Evolutionary conservation across 805 yeast species (phyloP).

Genomic region (Saccharomycopsis fibuligera): DNA sequence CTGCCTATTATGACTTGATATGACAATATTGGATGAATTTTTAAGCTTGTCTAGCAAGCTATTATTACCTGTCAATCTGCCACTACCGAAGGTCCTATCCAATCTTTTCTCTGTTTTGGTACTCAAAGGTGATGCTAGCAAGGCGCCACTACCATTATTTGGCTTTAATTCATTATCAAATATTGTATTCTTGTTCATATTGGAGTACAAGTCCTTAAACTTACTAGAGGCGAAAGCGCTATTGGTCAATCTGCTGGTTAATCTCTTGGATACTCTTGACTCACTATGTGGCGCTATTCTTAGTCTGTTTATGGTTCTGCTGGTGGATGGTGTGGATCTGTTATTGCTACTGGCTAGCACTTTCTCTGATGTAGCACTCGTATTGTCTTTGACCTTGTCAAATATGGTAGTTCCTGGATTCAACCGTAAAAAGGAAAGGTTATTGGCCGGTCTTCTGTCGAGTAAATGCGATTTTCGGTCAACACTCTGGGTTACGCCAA

Average conservation of each 20-base stretch:
- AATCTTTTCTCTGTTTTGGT: not conserved
- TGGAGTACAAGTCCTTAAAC: constrained; percentile 3
- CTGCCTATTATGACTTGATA: not conserved
- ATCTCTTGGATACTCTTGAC: constrained; percentile 5
- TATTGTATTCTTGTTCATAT: not conserved
- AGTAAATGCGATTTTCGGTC: not conserved
- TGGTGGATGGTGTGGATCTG: not conserved
- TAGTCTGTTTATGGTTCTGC: not conserved
- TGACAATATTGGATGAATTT: not conserved
- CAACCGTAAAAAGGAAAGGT: too few species aligned
- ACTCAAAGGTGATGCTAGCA: constrained; percentile 12
- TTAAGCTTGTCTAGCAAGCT: constrained; percentile 10
- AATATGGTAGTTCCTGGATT: too few species aligned
- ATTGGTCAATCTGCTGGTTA: not conserved
- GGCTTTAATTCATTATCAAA: not conserved
- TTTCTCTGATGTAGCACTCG: too few species aligned
- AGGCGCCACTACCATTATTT: not conserved
- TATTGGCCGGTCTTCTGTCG: too few species aligned
- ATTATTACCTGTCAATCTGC: constrained; percentile 2
- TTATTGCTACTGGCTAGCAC: not conserved
- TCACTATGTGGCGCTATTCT: constrained; percentile 10
- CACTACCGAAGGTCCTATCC: not conserved
- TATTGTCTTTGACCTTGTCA: too few species aligned
- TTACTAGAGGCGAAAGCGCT: not conserved
- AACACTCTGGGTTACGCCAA: constrained; percentile 4